Conservation (phyloP, 352 stramenopile genomes). For the Aphanomyces invadans region DNA sequence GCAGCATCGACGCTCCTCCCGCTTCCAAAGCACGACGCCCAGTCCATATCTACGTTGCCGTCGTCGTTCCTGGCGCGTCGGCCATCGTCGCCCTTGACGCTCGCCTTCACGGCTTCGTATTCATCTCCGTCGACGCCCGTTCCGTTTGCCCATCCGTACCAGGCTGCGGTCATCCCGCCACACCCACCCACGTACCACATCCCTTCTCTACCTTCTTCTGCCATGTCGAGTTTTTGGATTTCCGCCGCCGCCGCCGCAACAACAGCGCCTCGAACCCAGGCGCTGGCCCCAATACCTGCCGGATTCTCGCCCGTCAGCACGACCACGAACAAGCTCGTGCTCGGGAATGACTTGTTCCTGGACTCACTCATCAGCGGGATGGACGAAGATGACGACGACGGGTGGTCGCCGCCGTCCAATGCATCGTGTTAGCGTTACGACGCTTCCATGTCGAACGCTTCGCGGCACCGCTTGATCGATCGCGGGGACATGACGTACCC, state of each 20-base stretch:
- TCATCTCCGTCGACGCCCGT: too few relatives aligned
- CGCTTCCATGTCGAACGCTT: conserved; percentile 8
- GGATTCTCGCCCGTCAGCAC: too few relatives aligned
- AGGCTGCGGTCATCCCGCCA: too few relatives aligned
- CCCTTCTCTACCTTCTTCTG: too few relatives aligned
- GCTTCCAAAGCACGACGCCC: background rate
- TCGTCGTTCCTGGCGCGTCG: background rate
- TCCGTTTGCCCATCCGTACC: too few relatives aligned
- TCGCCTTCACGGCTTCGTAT: background rate
- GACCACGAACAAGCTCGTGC: background rate
- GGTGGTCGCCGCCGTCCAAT: background rate
- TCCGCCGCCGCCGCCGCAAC: too few relatives aligned
- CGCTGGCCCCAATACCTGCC: too few relatives aligned
- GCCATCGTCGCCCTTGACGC: background rate
- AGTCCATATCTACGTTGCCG: background rate
- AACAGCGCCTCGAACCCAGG: too few relatives aligned
- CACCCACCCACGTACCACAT: too few relatives aligned
- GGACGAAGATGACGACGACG: conserved; percentile 17
- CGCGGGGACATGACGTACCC: conserved; percentile 24
- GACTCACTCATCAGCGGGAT: conserved; percentile 22
- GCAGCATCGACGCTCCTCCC: background rate
- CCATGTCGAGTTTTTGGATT: too few relatives aligned
- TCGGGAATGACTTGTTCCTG: conserved; percentile 15
- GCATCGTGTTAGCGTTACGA: too few relatives aligned
- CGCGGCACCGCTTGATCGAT: conserved; percentile 4